These are phyloP conservation scores for Myriosclerotinia scirpicola DNA, from an alignment of 2,329 filamentous ascomycete genomes.

Conservation along the genomic window DNA sequence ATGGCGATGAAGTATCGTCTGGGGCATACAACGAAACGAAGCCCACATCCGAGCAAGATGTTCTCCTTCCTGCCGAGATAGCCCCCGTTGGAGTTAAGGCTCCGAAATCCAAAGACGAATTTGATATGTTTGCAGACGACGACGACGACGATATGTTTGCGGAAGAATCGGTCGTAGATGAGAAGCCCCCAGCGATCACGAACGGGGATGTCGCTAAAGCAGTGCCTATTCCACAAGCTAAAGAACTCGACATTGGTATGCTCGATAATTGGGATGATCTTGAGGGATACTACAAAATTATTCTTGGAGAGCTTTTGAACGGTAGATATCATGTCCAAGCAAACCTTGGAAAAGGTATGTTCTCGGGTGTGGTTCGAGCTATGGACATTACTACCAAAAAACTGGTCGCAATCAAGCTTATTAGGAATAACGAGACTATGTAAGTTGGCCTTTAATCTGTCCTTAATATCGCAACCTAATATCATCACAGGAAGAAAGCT, in stretches of 20 bases:
- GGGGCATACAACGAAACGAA: conserved; percentile 59
- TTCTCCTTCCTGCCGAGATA: conserved; percentile 45
- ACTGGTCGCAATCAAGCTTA: conserved; percentile 95
- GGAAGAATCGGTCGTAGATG: conserved; percentile 49
- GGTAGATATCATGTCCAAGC: conserved; percentile 87
- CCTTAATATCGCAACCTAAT: conserved; percentile 33
- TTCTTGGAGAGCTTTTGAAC: conserved; percentile 86
- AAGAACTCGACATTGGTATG: conserved; percentile 68
- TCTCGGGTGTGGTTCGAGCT: conserved; percentile 91
- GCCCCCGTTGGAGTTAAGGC: conserved; percentile 42
- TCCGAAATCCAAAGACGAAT: conserved; percentile 59
- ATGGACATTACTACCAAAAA: conserved; percentile 71
- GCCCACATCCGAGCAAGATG: conserved; percentile 52
- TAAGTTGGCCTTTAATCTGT: conserved; percentile 37
- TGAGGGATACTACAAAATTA: conserved; percentile 95
- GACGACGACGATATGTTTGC: conserved; percentile 65
- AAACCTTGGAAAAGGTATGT: conserved; percentile 89
- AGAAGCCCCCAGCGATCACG: conserved; percentile 41
- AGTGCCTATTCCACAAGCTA: conserved; percentile 46
- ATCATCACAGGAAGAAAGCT: conserved; percentile 63
- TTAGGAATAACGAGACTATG: conserved; percentile 94
- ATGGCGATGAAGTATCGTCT: conserved; percentile 56
- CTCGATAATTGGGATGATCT: conserved; percentile 92
- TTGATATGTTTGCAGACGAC: conserved; percentile 88
- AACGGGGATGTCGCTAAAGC: conserved; percentile 50